Evolutionary conservation across 495 filamentous ascomycete genomes (phyloP), one percentile per base, ranked within the genome.

Genomic region (Talaromyces liani): DNA sequence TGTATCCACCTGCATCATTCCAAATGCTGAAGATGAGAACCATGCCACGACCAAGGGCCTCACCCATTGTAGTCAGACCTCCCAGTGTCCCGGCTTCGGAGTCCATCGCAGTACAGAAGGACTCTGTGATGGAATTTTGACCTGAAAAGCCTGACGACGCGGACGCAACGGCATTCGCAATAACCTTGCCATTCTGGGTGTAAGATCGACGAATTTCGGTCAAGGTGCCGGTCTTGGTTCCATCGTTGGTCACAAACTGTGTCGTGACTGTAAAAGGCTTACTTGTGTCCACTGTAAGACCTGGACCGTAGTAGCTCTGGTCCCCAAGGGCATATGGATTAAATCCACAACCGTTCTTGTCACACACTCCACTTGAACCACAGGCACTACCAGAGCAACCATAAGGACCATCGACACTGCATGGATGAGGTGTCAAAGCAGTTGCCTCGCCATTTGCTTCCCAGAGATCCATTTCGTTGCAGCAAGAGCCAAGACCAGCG

Each of bases 401-500:
- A 70, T 81, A 82, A 0, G 78, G 65, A 0, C 79, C 64, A 1
- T 60, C 62, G 16, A 62, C 70, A 67, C 71, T 75, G 77, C 86
- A 88, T 1, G 80, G 69, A 67, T 87, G 84, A 4, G 87, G 85
- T 0, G 85, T 85, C 49, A 82, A 74, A 18, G 75, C 77, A 6
- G 82, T 88, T 16, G 87, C 75, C 3, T 67, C 65, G 5, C 77
- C 69, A 75, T 90, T 90, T 36, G 85, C 86, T 70, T 87, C 82
- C 82, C 85, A 85, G 66, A 86, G 78, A 69, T 86, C 84, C 82
- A 86, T 85, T 68, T 86, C 82, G 61, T 82, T 84, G 71, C 85
- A 86, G 75, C 84, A 86, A 7, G 76, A 72, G 14, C 83, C 81
- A 22, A 71, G 65, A 18, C 65, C 69, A 36, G 80, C 74, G 60